A percentile compares a stretch with the other conserved stretches of the same genome.
phyloP scores from a whole-genome alignment of 306 rosid genomes.

The Lupinus albus region DNA sequence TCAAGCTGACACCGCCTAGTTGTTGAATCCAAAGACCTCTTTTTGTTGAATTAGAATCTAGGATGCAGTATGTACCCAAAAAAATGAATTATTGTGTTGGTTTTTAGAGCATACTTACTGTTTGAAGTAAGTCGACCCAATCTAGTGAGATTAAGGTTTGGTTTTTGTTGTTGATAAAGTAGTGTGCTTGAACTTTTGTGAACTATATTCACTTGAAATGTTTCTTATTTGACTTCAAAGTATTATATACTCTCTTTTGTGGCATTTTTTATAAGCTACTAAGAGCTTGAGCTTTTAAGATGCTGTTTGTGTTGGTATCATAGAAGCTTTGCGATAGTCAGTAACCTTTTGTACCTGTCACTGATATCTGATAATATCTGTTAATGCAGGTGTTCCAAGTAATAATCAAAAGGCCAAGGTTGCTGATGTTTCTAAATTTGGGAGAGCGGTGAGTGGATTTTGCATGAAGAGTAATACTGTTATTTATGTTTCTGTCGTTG shows the following conservation, averaged over 20 bases:
- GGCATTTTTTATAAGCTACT: conserved; percentile 16
- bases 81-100: too few relatives aligned
- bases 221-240: conserved; percentile 3
- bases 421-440: conserved; percentile 62
- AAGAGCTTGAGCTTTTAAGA: conserved; percentile 16
- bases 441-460: conserved; percentile 56
- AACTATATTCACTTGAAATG: neutral
- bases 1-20: too few relatives aligned
- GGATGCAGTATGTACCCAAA: too few relatives aligned
- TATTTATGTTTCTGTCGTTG: neutral
- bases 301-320: neutral
- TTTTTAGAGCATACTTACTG: too few relatives aligned
- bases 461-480: neutral
- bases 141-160: too few relatives aligned
- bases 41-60: too few relatives aligned
- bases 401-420: conserved; percentile 52
- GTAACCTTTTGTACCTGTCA: conserved; percentile 1
- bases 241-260: neutral
- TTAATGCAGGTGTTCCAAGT: conserved; percentile 55
- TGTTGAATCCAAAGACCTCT: too few relatives aligned
- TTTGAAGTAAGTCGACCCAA: too few relatives aligned
- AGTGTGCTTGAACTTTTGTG: neutral
- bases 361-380: conserved; percentile 27
- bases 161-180: too few relatives aligned
- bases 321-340: neutral